Evolutionary conservation across 306 rosid species (phyloP), one percentile per base, ranked within the genome.

Genomic region (Medicago arabica): DNA sequence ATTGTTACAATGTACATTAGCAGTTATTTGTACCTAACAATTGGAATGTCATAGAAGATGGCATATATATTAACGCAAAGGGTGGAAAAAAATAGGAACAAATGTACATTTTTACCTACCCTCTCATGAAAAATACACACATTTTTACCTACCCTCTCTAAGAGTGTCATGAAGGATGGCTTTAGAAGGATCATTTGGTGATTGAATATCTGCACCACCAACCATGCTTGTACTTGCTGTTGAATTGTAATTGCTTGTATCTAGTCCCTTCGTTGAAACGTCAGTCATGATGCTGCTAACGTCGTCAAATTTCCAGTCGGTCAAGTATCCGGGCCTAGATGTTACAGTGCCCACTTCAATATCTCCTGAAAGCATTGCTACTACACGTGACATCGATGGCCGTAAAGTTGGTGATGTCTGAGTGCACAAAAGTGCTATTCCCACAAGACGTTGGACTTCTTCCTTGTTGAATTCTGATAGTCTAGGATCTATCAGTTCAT

Each of bases 321-420:
- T 78, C 58, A 91, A 41, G 84, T 91, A 91, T 19, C 90, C 91
- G 6, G 95, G 97, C 81, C 54, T 85, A 25, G 93, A 40, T 70
- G 84, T 82, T 34, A 83, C 87, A 39, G 78, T 1, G 59, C 78
- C 53, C 84, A 89, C 92, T 78, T 89, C 95, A 2, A 72, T 46
- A 65, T 89, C 90, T 80, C 95, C 92, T 0, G 86, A 62, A 72
- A 91, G 89, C 95, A 91, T 91, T 60, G 91, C 91, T 74, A 91
- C 88, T 17, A 87, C 94, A 3, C 87, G 87, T 2, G 95, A 89
- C 97, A 91, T 91, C 1, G 89, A 58, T 36, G 95, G 97, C 28
- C 90, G 82, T 62, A 74, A 78, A 12, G 39, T 16, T 28, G 95
- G 92, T 13, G 91, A 80, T 76, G 92, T 69, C 51, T 91, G 95